These are phyloP conservation scores for Epichloe amarillans DNA, from an alignment of 2,329 filamentous ascomycete genomes.

Conservation along the genomic window DNA sequence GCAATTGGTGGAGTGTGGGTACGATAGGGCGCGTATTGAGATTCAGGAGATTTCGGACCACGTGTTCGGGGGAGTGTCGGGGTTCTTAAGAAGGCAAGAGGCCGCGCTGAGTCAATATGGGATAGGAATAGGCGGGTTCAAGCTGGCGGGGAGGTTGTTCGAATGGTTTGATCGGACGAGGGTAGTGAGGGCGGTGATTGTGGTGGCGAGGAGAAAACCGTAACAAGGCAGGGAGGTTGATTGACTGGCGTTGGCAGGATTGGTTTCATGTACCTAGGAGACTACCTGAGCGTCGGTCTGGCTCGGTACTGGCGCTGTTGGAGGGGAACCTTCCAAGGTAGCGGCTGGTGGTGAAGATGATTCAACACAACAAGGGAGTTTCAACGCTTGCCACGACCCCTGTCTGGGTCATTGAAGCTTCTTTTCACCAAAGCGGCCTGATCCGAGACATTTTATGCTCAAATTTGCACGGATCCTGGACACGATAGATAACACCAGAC, in stretches of 20 bases:
- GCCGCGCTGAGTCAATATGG: constrained; percentile 20
- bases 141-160: constrained; percentile 24
- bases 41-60: constrained; percentile 37
- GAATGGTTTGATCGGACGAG: constrained; percentile 23
- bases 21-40: constrained; percentile 25
- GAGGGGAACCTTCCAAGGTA: no score
- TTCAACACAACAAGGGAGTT: no score
- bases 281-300: no score
- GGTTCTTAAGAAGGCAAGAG: constrained; percentile 27
- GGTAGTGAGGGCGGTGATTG: constrained; percentile 22
- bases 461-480: no score
- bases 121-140: constrained; percentile 21
- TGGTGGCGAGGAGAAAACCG: constrained; percentile 15
- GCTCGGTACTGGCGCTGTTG: no score
- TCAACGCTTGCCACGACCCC: no score
- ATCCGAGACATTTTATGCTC: no score
- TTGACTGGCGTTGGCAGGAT: not conserved
- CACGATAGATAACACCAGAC: not conserved
- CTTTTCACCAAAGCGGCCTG: no score
- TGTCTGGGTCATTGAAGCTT: no score
- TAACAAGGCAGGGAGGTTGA: not conserved
- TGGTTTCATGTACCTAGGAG: no score
- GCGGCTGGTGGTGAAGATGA: no score
- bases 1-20: constrained; percentile 34
- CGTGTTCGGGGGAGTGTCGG: constrained; percentile 38